Evolutionary conservation across 2,329 filamentous ascomycete species (phyloP), one percentile per base, ranked within the genome.

Genomic region (Fusarium siculi): DNA sequence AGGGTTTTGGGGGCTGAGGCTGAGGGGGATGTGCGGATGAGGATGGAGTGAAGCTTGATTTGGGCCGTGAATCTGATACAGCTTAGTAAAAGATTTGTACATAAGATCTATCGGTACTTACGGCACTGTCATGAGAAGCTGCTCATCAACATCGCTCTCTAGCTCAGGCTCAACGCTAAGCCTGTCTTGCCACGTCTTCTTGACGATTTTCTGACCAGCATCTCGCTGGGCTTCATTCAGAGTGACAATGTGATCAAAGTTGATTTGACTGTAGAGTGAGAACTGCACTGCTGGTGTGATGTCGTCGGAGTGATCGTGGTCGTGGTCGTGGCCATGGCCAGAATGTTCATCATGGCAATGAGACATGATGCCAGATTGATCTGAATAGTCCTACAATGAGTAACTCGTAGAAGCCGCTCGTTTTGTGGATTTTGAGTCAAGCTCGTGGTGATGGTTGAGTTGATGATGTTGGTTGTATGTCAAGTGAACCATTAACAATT

Each of bases 71-170:
- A 99, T 4, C 94, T 97, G 72, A 63, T 32, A 5, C 47, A 8
- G 16, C 18, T 73, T 2, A 74, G 55, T 52, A 54, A 2, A 25
- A 15, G 3, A 5, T 37, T 36, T 7, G 7, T 40, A 3, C 30
- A 16, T 42, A 7, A 39, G 9, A n/a, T 11, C 25, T 25, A 25
- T 25, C 25, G 25, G 25, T 11, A 87, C 93, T 75, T 84, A 97
- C 93, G 96, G 96, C 42, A 98, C 89, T 72, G 92, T 92, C 87
- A 99, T 94, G 63, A 99, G 85, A n/a, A 99, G 83, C 85, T 99
- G 95, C 85, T 97, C 95, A 80, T 98, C 96, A 0, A 92, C 91
- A 80, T 97, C 93, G 79, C 94, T 97, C 77, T 88, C 89, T 36
- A 99, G 87, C 83, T 97, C 93, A 0, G 95, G 94, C 76, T 90